Percentiles rank a stretch among this genome's conserved stretches.
phyloP scores from a whole-genome alignment of 2,329 filamentous ascomycete genomes.

The Ophiostoma tasmaniense region DNA sequence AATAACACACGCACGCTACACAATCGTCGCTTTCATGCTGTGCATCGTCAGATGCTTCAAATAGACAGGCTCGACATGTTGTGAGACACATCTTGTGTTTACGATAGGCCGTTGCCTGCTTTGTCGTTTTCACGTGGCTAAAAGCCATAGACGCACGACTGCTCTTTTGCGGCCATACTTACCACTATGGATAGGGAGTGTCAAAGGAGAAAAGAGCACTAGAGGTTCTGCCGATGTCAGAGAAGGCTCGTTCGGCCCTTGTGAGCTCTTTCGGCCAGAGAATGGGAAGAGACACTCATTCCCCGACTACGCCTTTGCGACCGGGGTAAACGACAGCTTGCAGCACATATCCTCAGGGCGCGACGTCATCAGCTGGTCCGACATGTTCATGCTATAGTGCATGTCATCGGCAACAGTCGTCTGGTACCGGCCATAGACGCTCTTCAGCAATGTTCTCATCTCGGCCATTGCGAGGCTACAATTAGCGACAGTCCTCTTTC shows the following conservation, averaged over 20 bases:
- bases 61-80: neutral
- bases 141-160: neutral
- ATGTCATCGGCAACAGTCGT: conserved; percentile 48
- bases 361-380: conserved; percentile 47
- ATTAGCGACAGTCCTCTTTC: neutral
- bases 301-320: neutral
- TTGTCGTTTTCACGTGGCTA: neutral
- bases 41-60: conserved; percentile 2
- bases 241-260: neutral
- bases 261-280: neutral
- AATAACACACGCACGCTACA: neutral
- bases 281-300: neutral
- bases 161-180: neutral
- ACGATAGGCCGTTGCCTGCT: neutral
- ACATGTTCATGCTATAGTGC: conserved; percentile 50
- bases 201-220: neutral
- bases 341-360: conserved; percentile 2
- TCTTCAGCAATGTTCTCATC: conserved; percentile 55
- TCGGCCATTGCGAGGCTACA: conserved; percentile 54
- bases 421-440: conserved; percentile 49
- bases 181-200: neutral
- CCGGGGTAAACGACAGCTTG: conserved; percentile 1
- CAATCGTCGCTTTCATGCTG: neutral
- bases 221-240: neutral
- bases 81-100: neutral